Evolutionary conservation across 2,329 filamentous ascomycete species (phyloP), one percentile per base, ranked within the genome.

Genomic region (Botrytis cinerea): DNA sequence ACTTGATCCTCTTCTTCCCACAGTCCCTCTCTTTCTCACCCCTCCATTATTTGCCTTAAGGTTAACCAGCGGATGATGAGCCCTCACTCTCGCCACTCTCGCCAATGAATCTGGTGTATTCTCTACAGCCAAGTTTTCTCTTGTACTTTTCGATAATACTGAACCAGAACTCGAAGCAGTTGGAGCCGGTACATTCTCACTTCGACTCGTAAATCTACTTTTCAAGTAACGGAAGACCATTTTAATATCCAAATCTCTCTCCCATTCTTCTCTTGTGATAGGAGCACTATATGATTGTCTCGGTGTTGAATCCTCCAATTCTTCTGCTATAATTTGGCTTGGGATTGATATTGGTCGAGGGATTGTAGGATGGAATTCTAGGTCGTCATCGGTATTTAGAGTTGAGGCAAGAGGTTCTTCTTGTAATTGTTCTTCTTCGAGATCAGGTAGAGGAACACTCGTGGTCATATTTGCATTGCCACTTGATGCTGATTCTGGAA

Each of bases 221-320:
- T 91, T 89, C 45, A 97, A 87, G 80, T 96, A 98, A 67, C 91
- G 90, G 84, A 98, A 98, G 48, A 98, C 93, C 81, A 97, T 92
- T 80, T 92, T 93, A 76, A 98, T 89, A 79, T 98, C 95, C 8
- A 98, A 87, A 71, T 97, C 93, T 74, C 92, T 91, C 83, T 98
- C 95, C 96, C 96, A 99, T 78, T 93, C 84, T 48, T 85, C 80
- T 22, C 75, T 73, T 9, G 78, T 78, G 1, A 81, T 68, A 9
- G 71, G 60, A 35, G 75, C 68, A 48, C 20, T 57, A 57, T 32
- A 57, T 46, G 72, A 61, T 6, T 77, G 73, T 10, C 76, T 75
- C 14, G 78, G 78, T 18, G 80, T 80, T 12, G 75, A 10, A n/a
- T 72, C 77, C 51, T 67, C 64, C 12, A 75, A 73, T 61, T 70